Evolutionary conservation across 345 rosid species (phyloP), one percentile per base, ranked within the genome.

Genomic region (Citrus cavaleriei): DNA sequence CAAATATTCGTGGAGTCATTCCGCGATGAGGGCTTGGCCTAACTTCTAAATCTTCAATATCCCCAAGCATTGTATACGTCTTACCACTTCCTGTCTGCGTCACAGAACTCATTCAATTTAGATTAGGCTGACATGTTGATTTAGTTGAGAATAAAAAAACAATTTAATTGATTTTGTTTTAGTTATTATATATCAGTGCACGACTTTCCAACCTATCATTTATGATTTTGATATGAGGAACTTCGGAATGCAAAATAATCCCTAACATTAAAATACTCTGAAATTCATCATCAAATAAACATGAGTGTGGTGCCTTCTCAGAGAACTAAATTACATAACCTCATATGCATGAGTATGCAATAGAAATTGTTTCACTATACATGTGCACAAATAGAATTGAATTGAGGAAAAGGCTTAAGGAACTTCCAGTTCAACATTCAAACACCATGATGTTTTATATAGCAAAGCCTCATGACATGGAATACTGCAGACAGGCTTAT

Each of bases 11-110:
- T 18, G 98, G 97, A 51, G 97, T 96, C 97, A 94, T 94, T 85
- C 99, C 99, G 72, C 97, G 88, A 80, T 89, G 86, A 35, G 84
- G 84, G 81, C 97, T 94, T 78, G 97, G 97, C 86, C 88, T 90
- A 77, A 89, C 63, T 89, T 96, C 97, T 74, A 96, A 85, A 83
- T 87, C 94, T 78, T 89, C 91, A 51, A 94, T 91, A 78, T 90
- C 93, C 70, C 97, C 97, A 13, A 94, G 97, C 97, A 94, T 93
- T 64, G 99, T 92, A 80, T 88, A 83, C n/a, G 97, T 94, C 90
- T 96, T 96, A n/a, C 98, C 99, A 77, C 99, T 94, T 82, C 98
- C 97, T 68, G 99, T 96, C 98, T 96, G 91, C 86, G 89, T 46
- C 46, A 73, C 38, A 28, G 78, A 82, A 84, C 72, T 40, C 42